These are phyloP conservation scores for Stephanocyclus meneghinianus DNA, from an alignment of 352 stramenopile genomes.

Conservation along the genomic window DNA sequence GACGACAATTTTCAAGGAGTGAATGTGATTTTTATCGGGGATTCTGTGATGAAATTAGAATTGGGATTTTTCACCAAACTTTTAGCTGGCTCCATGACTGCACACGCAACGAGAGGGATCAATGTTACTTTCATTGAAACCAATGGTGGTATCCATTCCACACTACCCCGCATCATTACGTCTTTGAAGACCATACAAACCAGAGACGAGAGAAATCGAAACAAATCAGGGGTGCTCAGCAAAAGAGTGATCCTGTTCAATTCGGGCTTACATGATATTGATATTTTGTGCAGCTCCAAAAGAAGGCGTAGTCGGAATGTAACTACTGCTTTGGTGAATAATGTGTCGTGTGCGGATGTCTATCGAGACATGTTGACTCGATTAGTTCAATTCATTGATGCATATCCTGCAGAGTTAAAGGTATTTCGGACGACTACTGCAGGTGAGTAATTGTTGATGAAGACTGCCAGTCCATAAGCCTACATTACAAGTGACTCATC, in stretches of 20 bases:
- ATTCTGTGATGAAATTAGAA: constrained; percentile 69
- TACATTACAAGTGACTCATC: neutral
- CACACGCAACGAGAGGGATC: constrained; percentile 5
- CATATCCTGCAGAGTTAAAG: constrained; percentile 53
- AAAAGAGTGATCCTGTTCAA: constrained; percentile 71
- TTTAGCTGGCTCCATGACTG: constrained; percentile 9
- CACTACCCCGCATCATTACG: constrained; percentile 25
- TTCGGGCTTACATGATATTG: constrained; percentile 74
- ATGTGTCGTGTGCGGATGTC: constrained; percentile 45
- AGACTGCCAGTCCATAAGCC: no score
- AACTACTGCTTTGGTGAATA: constrained; percentile 12
- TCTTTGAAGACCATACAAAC: constrained; percentile 28
- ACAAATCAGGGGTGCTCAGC: neutral
- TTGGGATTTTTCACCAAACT: constrained; percentile 48
- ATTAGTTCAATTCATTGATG: constrained; percentile 45
- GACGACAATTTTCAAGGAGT: constrained; percentile 11
- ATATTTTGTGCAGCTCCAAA: constrained; percentile 64
- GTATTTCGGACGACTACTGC: constrained; percentile 72
- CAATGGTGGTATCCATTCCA: constrained; percentile 45
- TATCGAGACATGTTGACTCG: constrained; percentile 50
- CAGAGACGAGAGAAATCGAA: constrained; percentile 3
- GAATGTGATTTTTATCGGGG: constrained; percentile 74
- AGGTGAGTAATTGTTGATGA: constrained; percentile 28
- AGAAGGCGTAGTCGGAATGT: constrained; percentile 33
- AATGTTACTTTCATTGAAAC: constrained; percentile 49